phyloP scores from a whole-genome alignment of 1,284 basidiomycete species.

The Apiotrichum gamsii region DNA sequence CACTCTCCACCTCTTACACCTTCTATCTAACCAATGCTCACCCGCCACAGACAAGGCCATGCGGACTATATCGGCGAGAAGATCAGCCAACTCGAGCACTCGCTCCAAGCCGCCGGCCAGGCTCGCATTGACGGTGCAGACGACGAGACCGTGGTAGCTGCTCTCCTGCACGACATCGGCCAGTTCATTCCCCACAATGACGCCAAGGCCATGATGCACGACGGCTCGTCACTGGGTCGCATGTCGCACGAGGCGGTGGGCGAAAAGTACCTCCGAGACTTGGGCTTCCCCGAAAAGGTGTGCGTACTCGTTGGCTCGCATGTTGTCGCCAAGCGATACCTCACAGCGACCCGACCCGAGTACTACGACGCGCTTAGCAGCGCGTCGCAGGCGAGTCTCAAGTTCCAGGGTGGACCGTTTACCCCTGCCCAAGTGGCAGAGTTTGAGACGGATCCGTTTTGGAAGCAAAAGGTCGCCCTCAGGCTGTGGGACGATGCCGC shows the following conservation, averaged over 20 bases:
- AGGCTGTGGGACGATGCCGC: slow-evolving; percentile 36
- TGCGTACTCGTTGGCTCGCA: slow-evolving; percentile 32
- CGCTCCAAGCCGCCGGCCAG: slow-evolving; percentile 31
- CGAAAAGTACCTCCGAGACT: slow-evolving; percentile 25
- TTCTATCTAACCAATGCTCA: slow-evolving; percentile 4
- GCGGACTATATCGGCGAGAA: slow-evolving; percentile 30
- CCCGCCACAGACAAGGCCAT: slow-evolving; percentile 18
- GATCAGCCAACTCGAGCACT: slow-evolving; percentile 32
- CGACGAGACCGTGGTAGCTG: slow-evolving; percentile 30
- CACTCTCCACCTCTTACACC: no score
- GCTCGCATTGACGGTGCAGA: slow-evolving; percentile 18
- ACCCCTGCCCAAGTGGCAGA: slow-evolving; percentile 19
- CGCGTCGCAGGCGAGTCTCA: slow-evolving; percentile 24
- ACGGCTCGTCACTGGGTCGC: slow-evolving; percentile 23
- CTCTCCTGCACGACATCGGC: slow-evolving; percentile 40
- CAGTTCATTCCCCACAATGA: slow-evolving; percentile 30
- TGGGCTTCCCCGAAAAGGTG: slow-evolving; percentile 34
- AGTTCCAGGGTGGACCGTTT: slow-evolving; percentile 37
- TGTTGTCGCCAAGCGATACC: slow-evolving; percentile 34
- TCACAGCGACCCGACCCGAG: slow-evolving; percentile 22
- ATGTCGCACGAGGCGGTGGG: slow-evolving; percentile 33
- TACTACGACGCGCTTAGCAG: slow-evolving; percentile 24
- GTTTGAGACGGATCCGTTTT: slow-evolving; percentile 29
- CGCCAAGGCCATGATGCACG: slow-evolving; percentile 20
- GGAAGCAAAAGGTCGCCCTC: slow-evolving; percentile 28